phyloP scores from a whole-genome alignment of 2,329 filamentous ascomycete species.

The Calonectria leucothoes region DNA sequence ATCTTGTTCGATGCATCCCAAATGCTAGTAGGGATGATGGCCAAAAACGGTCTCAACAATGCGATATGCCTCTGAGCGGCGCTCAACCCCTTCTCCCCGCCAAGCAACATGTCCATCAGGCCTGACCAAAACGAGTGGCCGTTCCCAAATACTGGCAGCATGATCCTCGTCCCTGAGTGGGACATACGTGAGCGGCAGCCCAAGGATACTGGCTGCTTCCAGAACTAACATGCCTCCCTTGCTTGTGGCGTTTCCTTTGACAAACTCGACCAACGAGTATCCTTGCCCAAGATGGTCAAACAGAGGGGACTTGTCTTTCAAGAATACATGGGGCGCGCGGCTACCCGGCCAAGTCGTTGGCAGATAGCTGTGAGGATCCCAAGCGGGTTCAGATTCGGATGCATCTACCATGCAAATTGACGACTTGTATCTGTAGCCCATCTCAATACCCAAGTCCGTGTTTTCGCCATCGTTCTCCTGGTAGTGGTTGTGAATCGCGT shows the following conservation, averaged over 20 bases:
- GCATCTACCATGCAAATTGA: neutral
- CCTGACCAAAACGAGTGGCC: neutral
- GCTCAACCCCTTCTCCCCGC: neutral
- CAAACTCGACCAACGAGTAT: neutral
- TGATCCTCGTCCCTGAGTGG: neutral
- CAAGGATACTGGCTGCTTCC: neutral
- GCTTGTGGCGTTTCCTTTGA: neutral
- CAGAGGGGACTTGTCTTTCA: neutral
- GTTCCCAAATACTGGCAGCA: neutral
- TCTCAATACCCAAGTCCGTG: constrained; percentile 41
- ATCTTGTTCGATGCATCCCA: neutral
- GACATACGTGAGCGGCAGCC: neutral
- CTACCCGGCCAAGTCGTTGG: constrained; percentile 22
- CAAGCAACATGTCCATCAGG: constrained; percentile 11
- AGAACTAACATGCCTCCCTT: neutral
- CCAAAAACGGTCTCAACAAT: neutral
- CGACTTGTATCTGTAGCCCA: constrained; percentile 40
- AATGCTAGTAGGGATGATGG: neutral
- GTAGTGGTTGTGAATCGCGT: neutral
- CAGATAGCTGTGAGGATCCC: constrained; percentile 9
- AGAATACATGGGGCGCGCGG: constrained; percentile 18
- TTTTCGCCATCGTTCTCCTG: constrained; percentile 39
- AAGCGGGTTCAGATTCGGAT: constrained; percentile 1
- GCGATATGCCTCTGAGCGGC: neutral
- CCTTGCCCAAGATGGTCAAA: neutral